Evolutionary conservation across 176 grass and related monocot species (phyloP).

Genomic region (Oryza officinalis): DNA sequence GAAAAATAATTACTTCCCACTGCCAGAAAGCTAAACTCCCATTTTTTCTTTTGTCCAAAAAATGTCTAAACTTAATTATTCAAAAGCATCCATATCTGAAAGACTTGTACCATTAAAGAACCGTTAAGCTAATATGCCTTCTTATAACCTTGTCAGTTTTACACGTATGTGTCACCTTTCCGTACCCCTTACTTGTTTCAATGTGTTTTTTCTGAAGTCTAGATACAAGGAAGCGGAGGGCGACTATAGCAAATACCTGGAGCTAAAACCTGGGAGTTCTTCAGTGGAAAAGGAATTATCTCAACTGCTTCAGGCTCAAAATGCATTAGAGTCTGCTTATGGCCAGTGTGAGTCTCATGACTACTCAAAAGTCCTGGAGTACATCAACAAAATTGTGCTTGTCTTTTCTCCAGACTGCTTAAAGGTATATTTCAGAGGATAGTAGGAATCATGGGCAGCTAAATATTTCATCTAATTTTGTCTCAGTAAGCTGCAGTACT

Average conservation of each 20-base stretch:
- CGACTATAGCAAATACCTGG: constrained; percentile 74
- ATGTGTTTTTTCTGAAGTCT: constrained; percentile 31
- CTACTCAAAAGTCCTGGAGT: constrained; percentile 85
- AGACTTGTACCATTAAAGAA: neutral
- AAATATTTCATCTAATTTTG: neutral
- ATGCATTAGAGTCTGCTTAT: constrained; percentile 72
- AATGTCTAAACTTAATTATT: neutral
- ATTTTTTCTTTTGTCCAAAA: neutral
- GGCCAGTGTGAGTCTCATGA: constrained; percentile 71
- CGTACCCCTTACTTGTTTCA: constrained; percentile 15
- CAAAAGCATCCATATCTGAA: constrained; percentile 1
- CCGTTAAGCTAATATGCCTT: constrained; percentile 3
- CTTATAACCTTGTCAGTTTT: neutral
- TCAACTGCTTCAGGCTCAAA: constrained; percentile 77
- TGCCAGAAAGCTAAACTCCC: neutral
- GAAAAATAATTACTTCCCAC: neutral
- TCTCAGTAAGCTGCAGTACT: neutral
- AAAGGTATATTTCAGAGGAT: constrained; percentile 50
- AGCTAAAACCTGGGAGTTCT: constrained; percentile 60
- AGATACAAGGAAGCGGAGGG: constrained; percentile 70
- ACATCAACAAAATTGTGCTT: constrained; percentile 87
- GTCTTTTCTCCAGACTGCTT: constrained; percentile 91
- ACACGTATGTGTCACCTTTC: neutral
- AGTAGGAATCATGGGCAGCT: constrained; percentile 8
- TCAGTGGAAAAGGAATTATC: constrained; percentile 85